Evolutionary conservation across 1,284 basidiomycete species (phyloP).

Genomic region (Somion occarium): DNA sequence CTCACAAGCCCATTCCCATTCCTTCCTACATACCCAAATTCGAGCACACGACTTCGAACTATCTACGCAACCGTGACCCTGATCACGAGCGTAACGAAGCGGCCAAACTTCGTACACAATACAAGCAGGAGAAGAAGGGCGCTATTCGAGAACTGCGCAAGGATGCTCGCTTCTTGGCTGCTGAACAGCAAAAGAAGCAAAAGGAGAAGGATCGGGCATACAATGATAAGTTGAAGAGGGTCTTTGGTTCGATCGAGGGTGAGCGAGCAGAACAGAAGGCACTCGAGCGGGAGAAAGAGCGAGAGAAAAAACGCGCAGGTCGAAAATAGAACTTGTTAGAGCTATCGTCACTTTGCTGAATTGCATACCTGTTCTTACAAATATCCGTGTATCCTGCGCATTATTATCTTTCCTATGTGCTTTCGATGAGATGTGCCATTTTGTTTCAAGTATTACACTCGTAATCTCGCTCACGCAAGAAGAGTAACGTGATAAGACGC

Average conservation of each 20-base stretch:
- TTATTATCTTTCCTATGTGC: too few species aligned
- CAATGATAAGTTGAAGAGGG: constrained; percentile 77
- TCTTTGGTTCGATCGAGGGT: constrained; percentile 77
- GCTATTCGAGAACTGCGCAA: constrained; percentile 96
- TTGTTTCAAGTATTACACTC: too few species aligned
- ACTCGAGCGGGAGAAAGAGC: constrained; percentile 78
- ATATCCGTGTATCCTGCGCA: too few species aligned
- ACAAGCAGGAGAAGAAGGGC: constrained; percentile 96
- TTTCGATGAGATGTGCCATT: too few species aligned
- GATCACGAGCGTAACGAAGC: constrained; percentile 89
- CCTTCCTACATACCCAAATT: constrained; percentile 93
- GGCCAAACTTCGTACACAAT: constrained; percentile 81
- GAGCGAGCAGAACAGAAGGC: constrained; percentile 96
- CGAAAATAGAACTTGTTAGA: too few species aligned
- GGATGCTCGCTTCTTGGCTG: constrained; percentile 91
- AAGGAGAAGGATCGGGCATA: constrained; percentile 80
- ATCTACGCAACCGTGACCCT: constrained; percentile 83
- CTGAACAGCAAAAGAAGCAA: constrained; percentile 81
- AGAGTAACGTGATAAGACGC: background rate
- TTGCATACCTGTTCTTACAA: too few species aligned
- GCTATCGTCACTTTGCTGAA: too few species aligned
- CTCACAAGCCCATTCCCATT: constrained; percentile 96
- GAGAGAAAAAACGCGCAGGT: constrained; percentile 73
- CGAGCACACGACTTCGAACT: constrained; percentile 79
- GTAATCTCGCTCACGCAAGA: too few species aligned